phyloP scores from a whole-genome alignment of 176 grass and related monocot species.

The Aegilops bicornis region DNA sequence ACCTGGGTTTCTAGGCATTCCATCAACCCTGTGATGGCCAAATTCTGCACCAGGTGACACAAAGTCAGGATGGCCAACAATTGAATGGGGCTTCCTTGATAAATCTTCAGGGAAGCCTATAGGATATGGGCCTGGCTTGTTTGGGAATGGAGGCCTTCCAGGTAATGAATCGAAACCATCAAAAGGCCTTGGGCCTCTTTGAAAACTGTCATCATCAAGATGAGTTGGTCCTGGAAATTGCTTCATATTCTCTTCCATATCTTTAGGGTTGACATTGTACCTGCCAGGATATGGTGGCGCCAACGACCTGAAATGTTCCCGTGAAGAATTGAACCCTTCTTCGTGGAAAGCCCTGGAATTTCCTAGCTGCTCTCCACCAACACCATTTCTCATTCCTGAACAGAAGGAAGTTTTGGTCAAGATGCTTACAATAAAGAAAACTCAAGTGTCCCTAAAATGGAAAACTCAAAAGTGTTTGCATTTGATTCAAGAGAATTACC shows the following conservation, averaged over 20 bases:
- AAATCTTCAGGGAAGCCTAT: slow-evolving; percentile 46
- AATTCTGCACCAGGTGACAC: slow-evolving; percentile 53
- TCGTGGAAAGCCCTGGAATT: slow-evolving; percentile 43
- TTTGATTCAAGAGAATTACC: slow-evolving; percentile 44
- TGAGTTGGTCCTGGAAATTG: slow-evolving; percentile 43
- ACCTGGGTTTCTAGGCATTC: slow-evolving; percentile 60
- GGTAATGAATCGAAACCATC: slow-evolving; percentile 39
- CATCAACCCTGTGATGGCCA: slow-evolving; percentile 47
- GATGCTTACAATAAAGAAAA: slow-evolving; percentile 30
- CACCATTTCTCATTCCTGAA: slow-evolving; percentile 42
- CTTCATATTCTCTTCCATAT: slow-evolving; percentile 55
- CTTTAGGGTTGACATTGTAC: slow-evolving; percentile 37
- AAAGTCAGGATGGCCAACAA: slow-evolving; percentile 35
- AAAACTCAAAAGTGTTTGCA: slow-evolving; percentile 31
- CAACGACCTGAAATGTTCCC: slow-evolving; percentile 37
- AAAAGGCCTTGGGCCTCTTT: slow-evolving; percentile 34
- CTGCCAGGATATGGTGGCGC: slow-evolving; percentile 49
- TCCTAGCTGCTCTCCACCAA: slow-evolving; percentile 29
- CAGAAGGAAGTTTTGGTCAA: slow-evolving; percentile 28
- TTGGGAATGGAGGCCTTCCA: slow-evolving; percentile 46
- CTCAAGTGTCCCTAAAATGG: slow-evolving; percentile 9
- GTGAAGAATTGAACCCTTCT: slow-evolving; percentile 39
- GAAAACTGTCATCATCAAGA: slow-evolving; percentile 47
- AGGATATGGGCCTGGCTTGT: slow-evolving; percentile 53
- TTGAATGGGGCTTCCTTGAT: slow-evolving; percentile 42